Base-by-base conservation (phyloP, 768 basidiomycete species). In the Cystofilobasidium bisporidii region DNA sequence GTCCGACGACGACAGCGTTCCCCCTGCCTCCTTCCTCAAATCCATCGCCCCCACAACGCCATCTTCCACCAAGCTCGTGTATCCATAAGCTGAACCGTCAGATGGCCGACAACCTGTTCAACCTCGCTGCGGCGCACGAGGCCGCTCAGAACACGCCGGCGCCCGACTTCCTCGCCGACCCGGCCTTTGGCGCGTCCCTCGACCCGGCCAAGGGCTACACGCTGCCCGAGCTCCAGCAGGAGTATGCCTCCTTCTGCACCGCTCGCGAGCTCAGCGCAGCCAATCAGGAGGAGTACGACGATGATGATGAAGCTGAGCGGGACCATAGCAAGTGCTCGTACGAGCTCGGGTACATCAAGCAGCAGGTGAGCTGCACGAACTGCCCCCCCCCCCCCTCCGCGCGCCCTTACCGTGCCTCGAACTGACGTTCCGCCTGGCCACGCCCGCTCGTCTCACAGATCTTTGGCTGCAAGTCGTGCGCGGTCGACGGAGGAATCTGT, bases 401-500 rank as follows among this genome's bases (percentile, higher is more conserved):
- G 26, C 14, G 3, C 24, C 26, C 28, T 10, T 26, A 55, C 11
- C 26, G 6, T 8, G 5, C 11, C 53, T 24, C 47, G 47, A 8
- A 24, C 47, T 24, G 47, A 24, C 22, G 6, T 48, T n/a, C n/a
- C n/a, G 47, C 15, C n/a, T 48, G 22, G n/a, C 47, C 4, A 12
- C 10, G 2, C n/a, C 4, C 47, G 14, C 14, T 43, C 43, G 14
- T 22, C 47, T 5, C n/a, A 6, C n/a, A 48, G 47, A n/a, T 48
- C 15, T 48, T n/a, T 48, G 53, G 53, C 53, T 56, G 53, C 53
- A 56, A 56, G 53, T 32, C 53, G 30, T 56, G 53, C 30, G 53
- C 53, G 18, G 53, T 32, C 53, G 53, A 56, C 5, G 53, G 53
- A 9, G 53, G 53, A 2, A 28, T 56, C 53, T 56, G 53, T 15